These are phyloP conservation scores for Blastocystis sp. DNA, from an alignment of 352 stramenopile species.

Conservation along the genomic window DNA sequence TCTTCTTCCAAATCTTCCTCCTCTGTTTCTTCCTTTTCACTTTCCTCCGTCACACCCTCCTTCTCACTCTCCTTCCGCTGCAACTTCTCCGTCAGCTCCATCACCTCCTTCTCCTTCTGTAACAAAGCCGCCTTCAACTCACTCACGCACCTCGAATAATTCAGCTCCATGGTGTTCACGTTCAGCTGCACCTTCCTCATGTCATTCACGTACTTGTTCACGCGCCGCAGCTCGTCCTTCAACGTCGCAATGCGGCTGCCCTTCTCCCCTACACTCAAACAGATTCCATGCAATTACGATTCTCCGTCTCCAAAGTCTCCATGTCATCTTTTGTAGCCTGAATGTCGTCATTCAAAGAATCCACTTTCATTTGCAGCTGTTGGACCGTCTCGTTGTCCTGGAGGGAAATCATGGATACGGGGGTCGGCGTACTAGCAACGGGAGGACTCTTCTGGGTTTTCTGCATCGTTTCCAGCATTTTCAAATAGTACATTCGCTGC, in stretches of 20 bases:
- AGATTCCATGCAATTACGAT: neutral
- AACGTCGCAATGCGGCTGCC: neutral
- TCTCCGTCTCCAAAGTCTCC: conserved; percentile 3
- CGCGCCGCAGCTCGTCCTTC: neutral
- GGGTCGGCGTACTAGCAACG: neutral
- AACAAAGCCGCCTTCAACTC: neutral
- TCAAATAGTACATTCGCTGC: neutral
- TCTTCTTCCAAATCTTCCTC: too few relatives aligned
- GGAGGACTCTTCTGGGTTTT: too few relatives aligned
- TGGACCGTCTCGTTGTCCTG: neutral
- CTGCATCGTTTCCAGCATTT: neutral
- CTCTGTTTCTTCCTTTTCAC: too few relatives aligned
- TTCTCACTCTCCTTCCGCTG: neutral
- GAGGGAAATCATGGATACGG: neutral
- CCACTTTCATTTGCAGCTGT: neutral
- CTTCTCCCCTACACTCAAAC: conserved; percentile 9
- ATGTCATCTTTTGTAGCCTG: conserved; percentile 33
- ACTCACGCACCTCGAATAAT: neutral
- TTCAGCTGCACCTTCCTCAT: neutral
- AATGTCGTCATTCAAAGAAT: neutral
- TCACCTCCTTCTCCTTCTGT: neutral
- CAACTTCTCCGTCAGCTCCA: neutral
- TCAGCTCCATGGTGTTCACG: neutral
- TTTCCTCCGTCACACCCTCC: neutral
- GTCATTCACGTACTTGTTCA: conserved; percentile 11